Evolutionary conservation across 2,329 filamentous ascomycete genomes (phyloP).

Genomic region (Orbilia quercus): DNA sequence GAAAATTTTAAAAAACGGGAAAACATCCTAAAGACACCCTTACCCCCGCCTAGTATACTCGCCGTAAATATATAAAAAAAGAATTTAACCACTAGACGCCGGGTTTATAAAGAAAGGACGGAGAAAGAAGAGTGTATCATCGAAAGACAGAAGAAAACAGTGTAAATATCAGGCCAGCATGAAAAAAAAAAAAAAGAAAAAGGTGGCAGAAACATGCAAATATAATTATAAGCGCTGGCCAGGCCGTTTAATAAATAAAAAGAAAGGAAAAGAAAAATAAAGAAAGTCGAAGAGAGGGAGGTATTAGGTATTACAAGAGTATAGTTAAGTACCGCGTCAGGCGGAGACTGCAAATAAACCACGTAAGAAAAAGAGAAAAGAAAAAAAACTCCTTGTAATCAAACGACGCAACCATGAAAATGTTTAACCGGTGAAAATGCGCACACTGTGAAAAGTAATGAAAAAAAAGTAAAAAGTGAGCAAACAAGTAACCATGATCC

Average conservation of each 20-base stretch:
- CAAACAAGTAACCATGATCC: slow-evolving; percentile 35
- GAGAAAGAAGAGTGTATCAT: slow-evolving; percentile 25
- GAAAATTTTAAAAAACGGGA: slow-evolving; percentile 2
- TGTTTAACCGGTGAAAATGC: slow-evolving; percentile 35
- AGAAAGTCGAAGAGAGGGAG: slow-evolving; percentile 17
- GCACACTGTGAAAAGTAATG: slow-evolving; percentile 1
- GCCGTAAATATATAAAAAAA: slow-evolving; percentile 14
- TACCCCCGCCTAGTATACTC: slow-evolving; percentile 10
- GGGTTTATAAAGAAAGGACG: slow-evolving; percentile 2
- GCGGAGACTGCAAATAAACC: slow-evolving; percentile 25
- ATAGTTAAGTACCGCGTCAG: slow-evolving; percentile 23
- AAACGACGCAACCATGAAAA: slow-evolving; percentile 49
- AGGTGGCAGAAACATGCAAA: too few species aligned
- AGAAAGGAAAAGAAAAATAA: slow-evolving; percentile 17
- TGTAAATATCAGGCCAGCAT: not conserved
- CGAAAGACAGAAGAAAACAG: slow-evolving; percentile 8
- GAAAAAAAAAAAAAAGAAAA: slow-evolving; percentile 21
- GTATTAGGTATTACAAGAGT: slow-evolving; percentile 56
- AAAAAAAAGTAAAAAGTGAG: slow-evolving; percentile 18
- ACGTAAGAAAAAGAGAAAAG: slow-evolving; percentile 25
- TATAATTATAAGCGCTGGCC: not conserved
- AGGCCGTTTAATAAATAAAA: slow-evolving; percentile 13
- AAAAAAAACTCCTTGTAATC: too few species aligned
- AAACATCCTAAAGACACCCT: too few species aligned
- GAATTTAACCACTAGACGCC: slow-evolving; percentile 14